phyloP scores from a whole-genome alignment of 768 basidiomycete genomes.

The Termitomyces sp. region DNA sequence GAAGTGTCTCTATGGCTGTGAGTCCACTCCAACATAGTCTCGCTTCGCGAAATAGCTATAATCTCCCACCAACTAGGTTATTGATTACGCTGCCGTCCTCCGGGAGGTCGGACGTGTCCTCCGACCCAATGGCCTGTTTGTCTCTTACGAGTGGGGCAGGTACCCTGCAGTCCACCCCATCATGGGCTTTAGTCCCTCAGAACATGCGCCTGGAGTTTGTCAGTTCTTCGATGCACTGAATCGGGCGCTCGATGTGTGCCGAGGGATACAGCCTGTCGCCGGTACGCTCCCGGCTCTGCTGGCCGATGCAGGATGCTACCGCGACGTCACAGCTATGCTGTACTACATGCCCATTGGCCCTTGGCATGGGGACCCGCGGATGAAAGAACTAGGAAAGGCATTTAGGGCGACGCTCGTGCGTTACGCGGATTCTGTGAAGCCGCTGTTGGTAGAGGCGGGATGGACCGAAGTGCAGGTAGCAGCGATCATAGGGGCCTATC shows the following conservation, averaged over 20 bases:
- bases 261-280: conserved; percentile 35
- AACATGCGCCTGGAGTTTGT: conserved; percentile 34
- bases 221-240: conserved; percentile 35
- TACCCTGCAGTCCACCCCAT: conserved; percentile 34
- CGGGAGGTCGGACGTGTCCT: conserved; percentile 60
- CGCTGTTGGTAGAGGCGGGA: conserved; percentile 40
- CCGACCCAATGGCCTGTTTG: conserved; percentile 65
- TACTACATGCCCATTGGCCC: conserved; percentile 46
- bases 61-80: conserved; percentile 35
- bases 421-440: conserved; percentile 45
- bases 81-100: conserved; percentile 47
- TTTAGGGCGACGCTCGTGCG: conserved; percentile 33
- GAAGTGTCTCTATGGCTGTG: conserved; percentile 56
- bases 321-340: conserved; percentile 23
- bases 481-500: conserved; percentile 33
- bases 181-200: conserved; percentile 18
- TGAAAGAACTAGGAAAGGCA: conserved; percentile 34
- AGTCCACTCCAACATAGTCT: conserved; percentile 19
- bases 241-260: conserved; percentile 23
- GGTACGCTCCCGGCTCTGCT: conserved; percentile 34
- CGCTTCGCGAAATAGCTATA: neutral
- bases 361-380: conserved; percentile 36
- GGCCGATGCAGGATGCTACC: conserved; percentile 32
- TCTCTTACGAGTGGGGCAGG: conserved; percentile 58
- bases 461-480: conserved; percentile 30